Percentiles rank a stretch among this genome's conserved stretches.
Conservation (phyloP, 805 yeast species). For the Nakazawaea holstii region DNA sequence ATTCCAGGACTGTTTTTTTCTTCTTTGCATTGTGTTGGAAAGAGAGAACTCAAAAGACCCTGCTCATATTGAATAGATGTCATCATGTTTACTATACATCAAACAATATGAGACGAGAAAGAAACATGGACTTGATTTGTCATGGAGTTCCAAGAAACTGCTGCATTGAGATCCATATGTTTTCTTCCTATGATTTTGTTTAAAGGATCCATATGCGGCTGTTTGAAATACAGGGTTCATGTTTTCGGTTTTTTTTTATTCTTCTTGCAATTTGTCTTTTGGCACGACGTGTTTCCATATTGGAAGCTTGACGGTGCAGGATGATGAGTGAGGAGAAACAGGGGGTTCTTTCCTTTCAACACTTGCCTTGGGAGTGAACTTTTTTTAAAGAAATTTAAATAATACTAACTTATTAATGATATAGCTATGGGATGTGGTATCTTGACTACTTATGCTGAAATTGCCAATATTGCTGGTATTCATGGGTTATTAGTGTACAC, state of each 20-base stretch:
- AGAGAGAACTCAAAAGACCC: not conserved
- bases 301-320: no score
- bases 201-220: conserved; percentile 4
- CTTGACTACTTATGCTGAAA: conserved; percentile 77
- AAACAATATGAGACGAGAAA: no score
- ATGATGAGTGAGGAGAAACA: no score
- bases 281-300: not conserved
- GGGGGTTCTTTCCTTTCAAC: not conserved
- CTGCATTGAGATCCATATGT: not conserved
- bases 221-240: not conserved
- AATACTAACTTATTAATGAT: conserved; percentile 13
- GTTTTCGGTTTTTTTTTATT: not conserved
- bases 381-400: no score
- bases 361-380: not conserved
- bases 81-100: no score
- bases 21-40: not conserved
- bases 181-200: not conserved
- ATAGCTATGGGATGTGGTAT: conserved; percentile 87
- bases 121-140: not conserved
- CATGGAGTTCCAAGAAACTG: conserved; percentile 7
- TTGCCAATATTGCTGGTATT: conserved; percentile 80
- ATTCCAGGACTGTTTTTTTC: not conserved
- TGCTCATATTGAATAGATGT: not conserved
- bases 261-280: not conserved
- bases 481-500: conserved; percentile 85